Percentiles rank a stretch among this genome's conserved stretches.
phyloP scores from a whole-genome alignment of 805 yeast genomes.

The Jamesozyma gamospora region DNA sequence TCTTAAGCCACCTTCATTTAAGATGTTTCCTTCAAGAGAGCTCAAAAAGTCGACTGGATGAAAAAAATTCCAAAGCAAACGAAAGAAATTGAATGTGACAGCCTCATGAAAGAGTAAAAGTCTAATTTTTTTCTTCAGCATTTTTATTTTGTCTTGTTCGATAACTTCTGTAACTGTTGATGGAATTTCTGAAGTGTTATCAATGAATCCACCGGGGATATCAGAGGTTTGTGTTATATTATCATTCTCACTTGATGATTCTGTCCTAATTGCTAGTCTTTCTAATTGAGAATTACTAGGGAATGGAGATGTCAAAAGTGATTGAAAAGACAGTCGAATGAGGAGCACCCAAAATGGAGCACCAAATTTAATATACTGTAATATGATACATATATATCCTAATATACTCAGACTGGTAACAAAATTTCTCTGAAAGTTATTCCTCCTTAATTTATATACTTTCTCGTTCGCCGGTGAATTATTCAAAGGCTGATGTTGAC shows the following conservation, averaged over 20 bases:
- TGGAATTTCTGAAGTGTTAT: neutral
- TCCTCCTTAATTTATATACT: slow-evolving; percentile 18
- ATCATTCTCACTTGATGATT: neutral
- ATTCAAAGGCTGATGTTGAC: neutral
- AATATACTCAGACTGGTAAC: slow-evolving; percentile 12
- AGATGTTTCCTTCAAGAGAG: slow-evolving; percentile 22
- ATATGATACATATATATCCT: slow-evolving; percentile 18
- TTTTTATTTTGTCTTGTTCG: slow-evolving; percentile 2
- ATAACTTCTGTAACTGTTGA: slow-evolving; percentile 4
- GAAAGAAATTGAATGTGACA: slow-evolving; percentile 16
- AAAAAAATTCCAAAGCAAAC: slow-evolving; percentile 12
- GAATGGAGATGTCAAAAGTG: slow-evolving; percentile 34
- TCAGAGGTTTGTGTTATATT: slow-evolving; percentile 9
- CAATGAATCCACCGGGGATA: slow-evolving; percentile 20
- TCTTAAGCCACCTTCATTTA: slow-evolving; percentile 16
- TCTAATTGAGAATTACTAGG: slow-evolving; percentile 25
- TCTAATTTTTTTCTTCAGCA: slow-evolving; percentile 15
- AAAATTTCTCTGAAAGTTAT: slow-evolving; percentile 18
- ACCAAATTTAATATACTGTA: slow-evolving; percentile 24
- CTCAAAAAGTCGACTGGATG: slow-evolving; percentile 31
- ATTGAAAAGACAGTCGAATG: slow-evolving; percentile 31
- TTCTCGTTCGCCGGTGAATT: slow-evolving; percentile 4
- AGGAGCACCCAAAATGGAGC: slow-evolving; percentile 19
- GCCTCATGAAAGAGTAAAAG: slow-evolving; percentile 19
- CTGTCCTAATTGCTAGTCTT: slow-evolving; percentile 9